Evolutionary conservation across 2,329 filamentous ascomycete species (phyloP), one percentile per base, ranked within the genome.

Genomic region (Colletotrichum sp.): DNA sequence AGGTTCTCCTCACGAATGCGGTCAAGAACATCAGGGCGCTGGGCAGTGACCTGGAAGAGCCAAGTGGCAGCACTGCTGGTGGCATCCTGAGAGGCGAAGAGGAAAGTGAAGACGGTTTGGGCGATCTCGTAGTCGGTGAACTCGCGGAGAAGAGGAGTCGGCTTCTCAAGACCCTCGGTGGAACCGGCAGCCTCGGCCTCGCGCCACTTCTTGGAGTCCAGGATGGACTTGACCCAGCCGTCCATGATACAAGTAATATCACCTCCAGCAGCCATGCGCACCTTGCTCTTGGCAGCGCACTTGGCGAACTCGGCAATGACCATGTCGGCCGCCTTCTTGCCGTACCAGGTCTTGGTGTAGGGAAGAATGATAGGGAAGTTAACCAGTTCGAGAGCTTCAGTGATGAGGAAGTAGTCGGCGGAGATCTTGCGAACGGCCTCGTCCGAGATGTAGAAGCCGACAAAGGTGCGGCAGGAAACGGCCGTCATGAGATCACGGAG

Each of bases 341-440:
- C 97, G 83, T 98, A 98, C 96, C 96, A 99, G 7, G 96, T 96
- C 89, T 96, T 96, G 83, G 96, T 98, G 89, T 92, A 99, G 52
- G 96, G 96, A 55, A 99, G 87, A 83, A 99, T 98, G 86, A 99
- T 94, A 76, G 97, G 96, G 89, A 99, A 98, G 89, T 99, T 99
- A 89, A 99, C 97, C 63, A 99, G 91, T 86, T 99, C 97, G 80
- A 99, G 92, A 26, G 97, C 97, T 74, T 95, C 96, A 16, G 97
- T 99, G 83, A 99, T 98, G 79, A 96, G 92, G 87, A 98, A 99
- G 88, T 98, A 99, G 87, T 99, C 96, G 85, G 98, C 94, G 77
- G 96, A 94, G 79, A 99, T 97, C 89, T 95, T 96, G 91, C 98
- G 96, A 82, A 99, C 93, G 65, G 94, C 92, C 84, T 95, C 94